Conservation (phyloP, 2,329 filamentous ascomycete species). For the Aspergillus hortae region DNA sequence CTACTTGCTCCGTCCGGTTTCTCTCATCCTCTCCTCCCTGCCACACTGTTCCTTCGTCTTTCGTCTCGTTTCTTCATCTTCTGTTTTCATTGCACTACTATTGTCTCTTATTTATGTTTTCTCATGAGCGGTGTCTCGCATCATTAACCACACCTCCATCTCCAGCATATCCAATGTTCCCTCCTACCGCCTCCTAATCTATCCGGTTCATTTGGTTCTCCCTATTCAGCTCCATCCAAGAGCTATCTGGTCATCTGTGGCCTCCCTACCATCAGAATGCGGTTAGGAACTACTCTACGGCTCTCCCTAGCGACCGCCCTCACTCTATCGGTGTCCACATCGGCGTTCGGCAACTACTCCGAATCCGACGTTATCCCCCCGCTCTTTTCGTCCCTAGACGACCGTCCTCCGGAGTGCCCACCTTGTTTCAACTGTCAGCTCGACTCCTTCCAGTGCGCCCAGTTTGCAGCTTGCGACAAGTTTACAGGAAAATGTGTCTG, state of each 20-base stretch:
- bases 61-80: not conserved
- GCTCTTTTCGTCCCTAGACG: conserved; percentile 67
- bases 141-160: conserved; percentile 3
- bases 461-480: conserved; percentile 84
- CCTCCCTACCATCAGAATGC: conserved; percentile 23
- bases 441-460: conserved; percentile 84
- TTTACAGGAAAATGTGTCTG: conserved; percentile 91
- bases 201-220: not conserved
- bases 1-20: conserved; percentile 7
- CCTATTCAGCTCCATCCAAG: conserved; percentile 4
- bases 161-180: conserved; percentile 3
- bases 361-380: conserved; percentile 59
- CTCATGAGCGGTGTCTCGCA: not conserved
- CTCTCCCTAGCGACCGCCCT: conserved; percentile 25
- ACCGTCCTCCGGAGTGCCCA: conserved; percentile 56
- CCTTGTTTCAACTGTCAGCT: conserved; percentile 95
- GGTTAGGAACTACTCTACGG: conserved; percentile 18
- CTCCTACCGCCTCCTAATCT: not conserved
- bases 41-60: conserved; percentile 1
- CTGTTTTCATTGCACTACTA: not conserved
- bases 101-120: not conserved
- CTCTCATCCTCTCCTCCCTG: conserved; percentile 7
- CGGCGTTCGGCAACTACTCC: conserved; percentile 52
- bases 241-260: not conserved
- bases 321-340: conserved; percentile 18